These are phyloP conservation scores for Persicaria maculosa DNA, from an alignment of 148 eudicot genomes.

Conservation along the genomic window DNA sequence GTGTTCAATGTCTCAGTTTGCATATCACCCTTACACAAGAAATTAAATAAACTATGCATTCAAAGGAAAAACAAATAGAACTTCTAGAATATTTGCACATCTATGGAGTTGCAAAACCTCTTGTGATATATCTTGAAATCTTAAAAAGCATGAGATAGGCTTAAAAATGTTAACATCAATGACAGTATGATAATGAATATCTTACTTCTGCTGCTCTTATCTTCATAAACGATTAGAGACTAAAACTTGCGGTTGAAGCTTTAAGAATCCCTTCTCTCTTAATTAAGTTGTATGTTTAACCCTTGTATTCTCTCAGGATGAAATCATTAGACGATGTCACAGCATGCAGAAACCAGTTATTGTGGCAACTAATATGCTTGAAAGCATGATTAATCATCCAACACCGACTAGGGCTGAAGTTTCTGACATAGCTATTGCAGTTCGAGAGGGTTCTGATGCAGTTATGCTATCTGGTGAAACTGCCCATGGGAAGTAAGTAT, in stretches of 20 bases:
- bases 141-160: neutral
- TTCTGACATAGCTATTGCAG: constrained; percentile 98
- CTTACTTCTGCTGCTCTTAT: neutral
- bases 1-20: neutral
- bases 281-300: neutral
- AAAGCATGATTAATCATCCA: constrained; percentile 95
- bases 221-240: neutral
- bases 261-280: neutral
- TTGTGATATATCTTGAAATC: too few species aligned
- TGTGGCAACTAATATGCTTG: constrained; percentile 98
- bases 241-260: neutral
- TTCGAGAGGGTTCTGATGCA: constrained; percentile 95
- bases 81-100: too few species aligned
- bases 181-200: neutral
- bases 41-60: neutral
- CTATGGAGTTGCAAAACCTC: too few species aligned
- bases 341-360: constrained; percentile 99
- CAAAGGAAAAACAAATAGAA: too few species aligned
- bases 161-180: neutral
- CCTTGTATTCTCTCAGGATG: constrained; percentile 44
- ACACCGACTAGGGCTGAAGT: constrained; percentile 99
- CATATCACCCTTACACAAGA: neutral
- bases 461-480: constrained; percentile 99
- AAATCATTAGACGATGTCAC: constrained; percentile 79
- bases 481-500: constrained; percentile 94